Percentiles rank a stretch among this genome's conserved stretches.
These are phyloP conservation scores for Trichoderma cornu-damae DNA, from an alignment of 2,329 filamentous ascomycete genomes.

Conservation along the genomic window DNA sequence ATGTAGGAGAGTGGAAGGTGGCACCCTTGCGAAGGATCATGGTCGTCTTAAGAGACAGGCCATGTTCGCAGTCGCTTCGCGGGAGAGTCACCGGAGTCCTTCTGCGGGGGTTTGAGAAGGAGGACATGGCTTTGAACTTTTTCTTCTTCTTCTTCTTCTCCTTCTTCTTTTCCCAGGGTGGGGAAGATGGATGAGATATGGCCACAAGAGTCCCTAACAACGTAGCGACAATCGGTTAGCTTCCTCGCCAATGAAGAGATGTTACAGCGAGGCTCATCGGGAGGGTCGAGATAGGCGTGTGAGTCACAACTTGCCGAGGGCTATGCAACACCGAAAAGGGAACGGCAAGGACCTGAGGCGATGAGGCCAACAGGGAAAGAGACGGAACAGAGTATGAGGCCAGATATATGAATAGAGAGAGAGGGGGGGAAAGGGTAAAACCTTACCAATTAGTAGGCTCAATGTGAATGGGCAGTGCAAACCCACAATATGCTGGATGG, in stretches of 20 bases:
- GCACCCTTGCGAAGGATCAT: slow-evolving; percentile 62
- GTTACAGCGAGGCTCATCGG: slow-evolving; percentile 16
- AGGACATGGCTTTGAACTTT: slow-evolving; percentile 40
- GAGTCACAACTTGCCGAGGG: slow-evolving; percentile 19
- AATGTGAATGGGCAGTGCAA: background rate
- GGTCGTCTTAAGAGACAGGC: slow-evolving; percentile 34
- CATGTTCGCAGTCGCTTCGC: slow-evolving; percentile 30
- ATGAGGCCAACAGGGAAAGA: slow-evolving; percentile 5
- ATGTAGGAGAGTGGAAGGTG: slow-evolving; percentile 55
- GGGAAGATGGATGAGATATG: slow-evolving; percentile 27
- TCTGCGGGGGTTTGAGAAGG: slow-evolving; percentile 44
- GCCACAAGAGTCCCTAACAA: slow-evolving; percentile 31
- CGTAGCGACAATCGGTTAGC: slow-evolving; percentile 29
- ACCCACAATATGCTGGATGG: slow-evolving; percentile 10
- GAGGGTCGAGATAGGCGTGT: slow-evolving; percentile 16
- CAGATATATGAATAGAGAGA: slow-evolving; percentile 13
- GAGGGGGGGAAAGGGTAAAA: background rate
- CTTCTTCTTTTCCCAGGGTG: slow-evolving; percentile 26
- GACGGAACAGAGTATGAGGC: slow-evolving; percentile 1
- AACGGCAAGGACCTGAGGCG: slow-evolving; percentile 4
- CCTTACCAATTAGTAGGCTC: slow-evolving; percentile 16
- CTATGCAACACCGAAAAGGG: slow-evolving; percentile 18
- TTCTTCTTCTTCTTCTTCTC: too few relatives aligned
- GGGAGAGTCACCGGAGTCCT: slow-evolving; percentile 41
- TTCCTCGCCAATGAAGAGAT: slow-evolving; percentile 22